Base-by-base conservation (phyloP, 2,329 filamentous ascomycete genomes). In the Ophiostoma piceae region DNA sequence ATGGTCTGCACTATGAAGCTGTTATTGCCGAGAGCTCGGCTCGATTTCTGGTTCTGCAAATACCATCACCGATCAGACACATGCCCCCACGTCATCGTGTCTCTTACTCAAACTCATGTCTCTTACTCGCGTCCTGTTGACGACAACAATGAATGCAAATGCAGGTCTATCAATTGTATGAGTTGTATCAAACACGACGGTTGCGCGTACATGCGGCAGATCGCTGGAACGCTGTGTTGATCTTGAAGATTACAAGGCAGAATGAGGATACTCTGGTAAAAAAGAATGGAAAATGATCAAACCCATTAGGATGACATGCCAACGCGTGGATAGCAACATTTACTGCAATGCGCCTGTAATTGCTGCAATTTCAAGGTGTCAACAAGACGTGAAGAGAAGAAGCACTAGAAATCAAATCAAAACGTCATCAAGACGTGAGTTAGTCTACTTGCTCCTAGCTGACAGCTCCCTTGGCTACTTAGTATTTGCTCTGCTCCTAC, bases 151-250 rank as follows among this genome's bases (percentile, higher is more conserved):
- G 43, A n/a, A 2, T 19, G 43, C 43, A 47, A n/a, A 47, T n/a
- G 16, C 43, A 47, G 12, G 39, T 41, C 39, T 41, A 11, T 41
- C 12, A 41, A 41, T 3, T 12, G 39, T 51, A 19, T n/a, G 14
- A 51, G n/a, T 3, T 57, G n/a, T 26, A 14, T 57, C n/a, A 57
- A 22, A 29, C n/a, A 57, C 22, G 3, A 57, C 22, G 22, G 51
- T 57, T 57, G 51, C 51, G 51, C 51, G 51, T 57, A 57, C 22
- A 57, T 57, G 51, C 51, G 51, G 22, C 51, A 57, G 51, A 57
- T 57, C 51, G 22, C 51, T 22, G 51, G 51, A 9, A 26, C 11
- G 51, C 51, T 22, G 7, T 57, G 51, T 11, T 57, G 51, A 57
- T 57, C 51, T 11, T 57, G 5, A 47, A 19, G 43, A 19, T 19